A percentile compares a stretch with the other conserved stretches of the same genome.
Conservation (phyloP, 1,139 yeast species). For the Arxiozyma bovina region DNA sequence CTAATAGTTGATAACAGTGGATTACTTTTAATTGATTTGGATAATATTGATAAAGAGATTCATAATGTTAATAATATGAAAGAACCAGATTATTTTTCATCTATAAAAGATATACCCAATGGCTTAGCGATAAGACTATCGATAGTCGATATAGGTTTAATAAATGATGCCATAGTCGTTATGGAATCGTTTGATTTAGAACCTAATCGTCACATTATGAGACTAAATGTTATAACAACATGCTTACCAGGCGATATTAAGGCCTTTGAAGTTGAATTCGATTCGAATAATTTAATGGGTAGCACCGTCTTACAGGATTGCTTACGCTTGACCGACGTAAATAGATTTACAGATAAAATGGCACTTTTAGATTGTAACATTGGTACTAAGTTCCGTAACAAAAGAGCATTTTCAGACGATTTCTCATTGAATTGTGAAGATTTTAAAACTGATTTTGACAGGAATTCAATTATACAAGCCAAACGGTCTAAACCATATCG, state of each 20-base stretch:
- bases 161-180: constrained; percentile 20
- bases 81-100: neutral
- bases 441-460: neutral
- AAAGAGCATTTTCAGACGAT: neutral
- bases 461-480: neutral
- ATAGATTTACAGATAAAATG: constrained; percentile 20
- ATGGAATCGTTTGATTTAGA: constrained; percentile 9
- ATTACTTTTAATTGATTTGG: constrained; percentile 17
- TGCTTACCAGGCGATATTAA: constrained; percentile 18
- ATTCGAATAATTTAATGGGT: constrained; percentile 16
- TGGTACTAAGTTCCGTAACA: neutral
- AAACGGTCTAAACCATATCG: neutral
- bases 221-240: constrained; percentile 15
- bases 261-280: constrained; percentile 17
- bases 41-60: constrained; percentile 8
- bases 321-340: constrained; percentile 10
- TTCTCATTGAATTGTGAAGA: no score
- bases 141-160: constrained; percentile 18
- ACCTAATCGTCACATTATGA: constrained; percentile 4
- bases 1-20: constrained; percentile 22
- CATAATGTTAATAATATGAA: neutral
- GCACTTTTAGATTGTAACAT: neutral
- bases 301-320: constrained; percentile 14
- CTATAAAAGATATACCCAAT: constrained; percentile 8
- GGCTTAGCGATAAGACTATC: constrained; percentile 14